Conservation (phyloP, 2,329 filamentous ascomycete species). For the Iodosphaeria phyllophila region DNA sequence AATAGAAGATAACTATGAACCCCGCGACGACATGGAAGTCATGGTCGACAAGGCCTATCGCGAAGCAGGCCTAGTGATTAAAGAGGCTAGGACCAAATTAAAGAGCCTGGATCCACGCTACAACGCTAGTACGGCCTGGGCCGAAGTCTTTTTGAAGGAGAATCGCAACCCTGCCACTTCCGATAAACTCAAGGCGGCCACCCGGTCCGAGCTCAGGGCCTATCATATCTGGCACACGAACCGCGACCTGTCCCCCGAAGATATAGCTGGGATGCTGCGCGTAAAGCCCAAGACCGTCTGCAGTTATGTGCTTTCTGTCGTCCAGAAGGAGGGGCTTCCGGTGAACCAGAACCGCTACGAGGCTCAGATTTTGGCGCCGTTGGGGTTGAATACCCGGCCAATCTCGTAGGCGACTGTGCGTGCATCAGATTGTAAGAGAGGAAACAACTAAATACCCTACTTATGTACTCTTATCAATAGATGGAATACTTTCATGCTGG, state of each 20-base stretch:
- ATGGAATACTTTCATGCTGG: too few relatives aligned
- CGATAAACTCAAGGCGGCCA: conserved; percentile 1
- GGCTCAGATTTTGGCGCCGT: conserved; percentile 25
- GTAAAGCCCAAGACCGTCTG: conserved; percentile 35
- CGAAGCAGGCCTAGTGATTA: too few relatives aligned
- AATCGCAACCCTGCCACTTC: conserved; percentile 5
- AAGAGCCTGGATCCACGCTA: conserved; percentile 28
- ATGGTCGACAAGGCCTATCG: too few relatives aligned
- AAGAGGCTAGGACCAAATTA: too few relatives aligned
- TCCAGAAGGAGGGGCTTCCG: conserved; percentile 30
- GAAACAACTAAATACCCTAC: too few relatives aligned
- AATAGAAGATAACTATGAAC: too few relatives aligned
- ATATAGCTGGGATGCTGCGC: conserved; percentile 35
- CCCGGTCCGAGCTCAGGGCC: conserved; percentile 24
- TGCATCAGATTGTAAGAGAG: too few relatives aligned
- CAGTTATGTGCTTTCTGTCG: conserved; percentile 36
- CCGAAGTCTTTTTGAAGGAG: conserved; percentile 16
- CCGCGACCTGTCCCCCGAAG: conserved; percentile 23
- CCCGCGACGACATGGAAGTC: too few relatives aligned
- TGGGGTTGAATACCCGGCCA: too few relatives aligned
- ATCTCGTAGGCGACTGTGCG: too few relatives aligned
- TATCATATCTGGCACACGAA: conserved; percentile 47
- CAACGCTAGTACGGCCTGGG: conserved; percentile 21
- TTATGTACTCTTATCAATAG: too few relatives aligned
- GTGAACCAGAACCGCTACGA: conserved; percentile 26